Percentiles rank a stretch among this genome's conserved stretches.
Evolutionary conservation across 106 monocot genomes (phyloP).

Genomic region (Dactylorhiza incarnata): DNA sequence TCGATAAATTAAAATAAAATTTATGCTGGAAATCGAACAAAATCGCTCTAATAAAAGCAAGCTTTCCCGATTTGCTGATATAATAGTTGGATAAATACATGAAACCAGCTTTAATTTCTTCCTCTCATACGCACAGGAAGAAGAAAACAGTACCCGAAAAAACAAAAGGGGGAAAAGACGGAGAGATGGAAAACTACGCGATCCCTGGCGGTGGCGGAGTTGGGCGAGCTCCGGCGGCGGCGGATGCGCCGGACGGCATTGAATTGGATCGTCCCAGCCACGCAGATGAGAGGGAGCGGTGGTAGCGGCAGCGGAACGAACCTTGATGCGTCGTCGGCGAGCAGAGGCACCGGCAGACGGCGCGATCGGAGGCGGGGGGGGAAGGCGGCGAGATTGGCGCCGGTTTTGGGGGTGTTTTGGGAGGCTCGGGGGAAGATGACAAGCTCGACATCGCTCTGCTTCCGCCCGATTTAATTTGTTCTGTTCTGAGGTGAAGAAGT

Average conservation of each 20-base stretch:
- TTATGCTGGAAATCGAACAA: neutral
- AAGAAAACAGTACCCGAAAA: neutral
- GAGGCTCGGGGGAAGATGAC: neutral
- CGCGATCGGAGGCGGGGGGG: neutral
- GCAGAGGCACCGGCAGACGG: constrained; percentile 29
- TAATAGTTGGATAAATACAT: neutral
- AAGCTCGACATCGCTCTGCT: neutral
- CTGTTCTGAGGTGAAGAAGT: too few species aligned
- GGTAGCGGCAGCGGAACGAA: constrained; percentile 48
- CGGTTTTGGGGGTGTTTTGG: neutral
- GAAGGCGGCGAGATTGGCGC: neutral
- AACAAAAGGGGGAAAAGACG: neutral
- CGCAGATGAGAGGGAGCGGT: constrained; percentile 21
- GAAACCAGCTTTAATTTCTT: neutral
- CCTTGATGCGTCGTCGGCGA: constrained; percentile 55
- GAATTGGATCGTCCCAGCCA: constrained; percentile 28
- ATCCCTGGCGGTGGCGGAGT: neutral
- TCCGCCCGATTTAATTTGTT: too few species aligned
- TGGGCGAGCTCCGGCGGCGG: neutral
- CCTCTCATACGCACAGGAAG: neutral
- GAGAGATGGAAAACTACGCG: neutral
- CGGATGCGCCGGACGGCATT: constrained; percentile 5
- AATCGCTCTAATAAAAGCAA: too few species aligned
- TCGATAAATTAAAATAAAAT: neutral
- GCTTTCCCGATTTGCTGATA: neutral